A percentile compares a stretch with the other conserved stretches of the same genome.
Conservation (phyloP, 768 basidiomycete genomes). For the Myochromella boudieri region DNA sequence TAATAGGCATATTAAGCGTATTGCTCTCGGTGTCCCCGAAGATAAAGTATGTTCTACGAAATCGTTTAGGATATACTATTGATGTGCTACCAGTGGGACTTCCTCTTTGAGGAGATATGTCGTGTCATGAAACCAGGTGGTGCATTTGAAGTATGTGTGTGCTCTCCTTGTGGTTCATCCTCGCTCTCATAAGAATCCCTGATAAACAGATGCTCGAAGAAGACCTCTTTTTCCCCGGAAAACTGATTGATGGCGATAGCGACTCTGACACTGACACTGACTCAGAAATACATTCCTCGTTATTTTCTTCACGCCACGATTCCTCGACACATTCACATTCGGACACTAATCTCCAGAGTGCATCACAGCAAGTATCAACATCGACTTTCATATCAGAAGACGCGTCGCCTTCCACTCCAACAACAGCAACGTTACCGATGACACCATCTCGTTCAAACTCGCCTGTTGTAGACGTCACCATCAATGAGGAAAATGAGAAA, state of each 20-base stretch:
- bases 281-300: constrained; percentile 21
- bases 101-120: constrained; percentile 63
- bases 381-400: constrained; percentile 12
- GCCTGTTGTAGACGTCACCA: constrained; percentile 16
- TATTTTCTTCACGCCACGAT: constrained; percentile 10
- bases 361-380: background rate
- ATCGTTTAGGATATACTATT: background rate
- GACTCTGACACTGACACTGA: constrained; percentile 26
- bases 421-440: constrained; percentile 16
- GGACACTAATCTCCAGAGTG: constrained; percentile 10
- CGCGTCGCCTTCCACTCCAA: constrained; percentile 12
- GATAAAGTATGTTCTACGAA: constrained; percentile 49
- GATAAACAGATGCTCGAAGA: constrained; percentile 63
- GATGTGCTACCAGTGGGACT: constrained; percentile 53
- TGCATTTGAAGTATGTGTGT: constrained; percentile 57
- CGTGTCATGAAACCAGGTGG: constrained; percentile 75
- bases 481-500: constrained; percentile 13
- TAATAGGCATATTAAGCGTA: constrained; percentile 63
- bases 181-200: background rate
- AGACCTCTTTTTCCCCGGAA: constrained; percentile 72
- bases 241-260: constrained; percentile 33
- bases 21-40: constrained; percentile 75
- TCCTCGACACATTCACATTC: constrained; percentile 6
- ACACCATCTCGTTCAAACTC: constrained; percentile 26
- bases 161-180: background rate